These are phyloP conservation scores for carrot (Daucus carota) DNA, from an alignment of 129 eudicot species.

Conservation along the genomic window DNA sequence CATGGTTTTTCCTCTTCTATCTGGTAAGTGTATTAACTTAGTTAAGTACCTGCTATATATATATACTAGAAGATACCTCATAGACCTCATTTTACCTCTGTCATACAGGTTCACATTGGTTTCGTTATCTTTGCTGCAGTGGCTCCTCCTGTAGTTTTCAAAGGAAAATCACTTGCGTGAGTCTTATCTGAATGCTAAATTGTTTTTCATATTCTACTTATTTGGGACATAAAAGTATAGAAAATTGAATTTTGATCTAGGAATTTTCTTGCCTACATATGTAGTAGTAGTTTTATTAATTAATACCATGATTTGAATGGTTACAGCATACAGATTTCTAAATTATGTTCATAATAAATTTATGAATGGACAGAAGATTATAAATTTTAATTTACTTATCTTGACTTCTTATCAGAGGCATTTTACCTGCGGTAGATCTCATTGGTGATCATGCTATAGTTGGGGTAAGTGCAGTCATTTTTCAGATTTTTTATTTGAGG, in stretches of 20 bases:
- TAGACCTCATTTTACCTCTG: background rate
- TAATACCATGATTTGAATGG: background rate
- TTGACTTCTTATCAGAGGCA: conserved; percentile 58
- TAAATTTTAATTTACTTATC: background rate
- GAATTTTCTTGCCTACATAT: too few relatives aligned
- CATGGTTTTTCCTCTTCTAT: conserved; percentile 84
- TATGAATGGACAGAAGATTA: background rate
- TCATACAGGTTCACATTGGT: conserved; percentile 73
- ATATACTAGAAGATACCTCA: background rate
- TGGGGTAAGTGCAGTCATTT: conserved; percentile 59
- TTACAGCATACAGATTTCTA: background rate
- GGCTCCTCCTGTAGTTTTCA: conserved; percentile 89
- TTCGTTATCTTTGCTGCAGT: conserved; percentile 90
- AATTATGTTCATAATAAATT: background rate
- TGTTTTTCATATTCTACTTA: too few relatives aligned
- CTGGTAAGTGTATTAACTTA: conserved; percentile 31
- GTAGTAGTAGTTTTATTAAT: background rate
- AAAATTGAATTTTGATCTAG: too few relatives aligned
- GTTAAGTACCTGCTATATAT: background rate
- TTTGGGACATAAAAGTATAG: too few relatives aligned
- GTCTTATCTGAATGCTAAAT: conserved; percentile 16
- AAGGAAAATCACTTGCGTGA: conserved; percentile 92
- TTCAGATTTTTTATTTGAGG: background rate
- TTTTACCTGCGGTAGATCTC: conserved; percentile 84
- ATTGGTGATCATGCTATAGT: conserved; percentile 59